Conservation (phyloP, 2,329 filamentous ascomycete species). For the Penicillium sp. region DNA sequence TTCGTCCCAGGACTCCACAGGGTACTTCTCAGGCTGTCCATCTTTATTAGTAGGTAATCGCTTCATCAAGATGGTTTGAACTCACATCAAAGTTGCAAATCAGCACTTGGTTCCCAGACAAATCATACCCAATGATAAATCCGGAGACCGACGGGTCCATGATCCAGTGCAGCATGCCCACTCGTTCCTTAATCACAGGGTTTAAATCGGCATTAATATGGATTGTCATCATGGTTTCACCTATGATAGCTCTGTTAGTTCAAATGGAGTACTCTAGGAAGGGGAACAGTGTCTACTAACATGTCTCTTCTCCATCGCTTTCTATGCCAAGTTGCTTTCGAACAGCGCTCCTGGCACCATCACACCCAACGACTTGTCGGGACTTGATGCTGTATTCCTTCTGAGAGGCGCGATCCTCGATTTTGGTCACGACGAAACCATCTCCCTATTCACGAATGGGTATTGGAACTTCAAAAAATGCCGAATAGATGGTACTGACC, state of each 20-base stretch:
- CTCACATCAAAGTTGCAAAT: conserved; percentile 48
- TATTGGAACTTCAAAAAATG: background rate
- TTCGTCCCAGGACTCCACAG: conserved; percentile 38
- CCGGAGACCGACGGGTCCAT: conserved; percentile 45
- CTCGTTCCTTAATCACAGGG: conserved; percentile 36
- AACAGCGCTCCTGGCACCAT: conserved; percentile 35
- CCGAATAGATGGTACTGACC: conserved; percentile 17
- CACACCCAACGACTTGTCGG: conserved; percentile 37
- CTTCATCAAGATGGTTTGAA: background rate
- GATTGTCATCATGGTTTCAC: conserved; percentile 51
- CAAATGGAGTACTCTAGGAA: background rate
- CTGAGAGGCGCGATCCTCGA: conserved; percentile 29
- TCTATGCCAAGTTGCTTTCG: conserved; percentile 34
- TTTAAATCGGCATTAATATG: conserved; percentile 46
- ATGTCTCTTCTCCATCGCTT: conserved; percentile 46
- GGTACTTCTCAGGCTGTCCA: conserved; percentile 33
- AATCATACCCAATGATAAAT: conserved; percentile 48
- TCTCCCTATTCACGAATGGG: conserved; percentile 12
- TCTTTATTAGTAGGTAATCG: background rate
- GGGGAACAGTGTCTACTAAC: conserved; percentile 26
- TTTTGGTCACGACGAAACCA: conserved; percentile 26
- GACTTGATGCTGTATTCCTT: conserved; percentile 30
- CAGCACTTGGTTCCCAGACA: conserved; percentile 43
- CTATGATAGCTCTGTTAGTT: conserved; percentile 11
- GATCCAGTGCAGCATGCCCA: conserved; percentile 50